Evolutionary conservation across 2,329 filamentous ascomycete genomes (phyloP), one percentile per base, ranked within the genome.

Genomic region (Alternaria panax): DNA sequence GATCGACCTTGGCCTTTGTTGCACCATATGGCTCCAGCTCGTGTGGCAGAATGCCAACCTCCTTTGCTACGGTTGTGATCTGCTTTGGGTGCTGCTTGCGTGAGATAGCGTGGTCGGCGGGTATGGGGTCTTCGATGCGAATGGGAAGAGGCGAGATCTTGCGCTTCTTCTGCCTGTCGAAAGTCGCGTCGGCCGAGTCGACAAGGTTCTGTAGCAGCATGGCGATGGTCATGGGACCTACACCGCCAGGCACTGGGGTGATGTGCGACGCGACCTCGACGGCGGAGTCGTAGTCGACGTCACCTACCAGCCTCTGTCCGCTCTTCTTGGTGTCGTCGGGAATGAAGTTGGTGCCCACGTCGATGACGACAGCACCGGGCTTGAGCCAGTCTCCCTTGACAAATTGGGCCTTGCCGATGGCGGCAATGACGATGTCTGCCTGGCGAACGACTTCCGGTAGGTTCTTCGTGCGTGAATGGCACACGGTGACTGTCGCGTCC

Each of bases 171-270:
- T 96, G 90, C 62, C 87, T 87, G 65, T 95, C 92, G 65, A 95
- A 95, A 74, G 92, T 93, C 57, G 86, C 82, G 48, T 89, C 90
- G 34, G 95, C 90, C 32, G 94, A 90, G 69, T 94, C 90, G 55
- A 98, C 90, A 8, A 98, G 93, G 75, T 99, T 99, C 79, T 96
- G 92, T 71, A 99, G 83, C 47, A 99, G 85, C 95, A 99, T 99
- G 60, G 95, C 95, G 64, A 99, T 93, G 3, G 95, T 99, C 95
- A 99, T 99, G 51, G 95, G 95, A 0, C 95, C 95, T 59, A 99
- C 95, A 78, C 95, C 95, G 57, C 95, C 95, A 1, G 95, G 95
- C 2, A 99, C 95, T 1, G 95, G 95, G 2, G 95, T 99, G 74
- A 99, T 97, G 73, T 91, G 87, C 2, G 93, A 97, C 20, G 93